Percentiles rank a stretch among this genome's conserved stretches.
phyloP scores from a whole-genome alignment of 352 stramenopile genomes.

The Phytophthora multivora region DNA sequence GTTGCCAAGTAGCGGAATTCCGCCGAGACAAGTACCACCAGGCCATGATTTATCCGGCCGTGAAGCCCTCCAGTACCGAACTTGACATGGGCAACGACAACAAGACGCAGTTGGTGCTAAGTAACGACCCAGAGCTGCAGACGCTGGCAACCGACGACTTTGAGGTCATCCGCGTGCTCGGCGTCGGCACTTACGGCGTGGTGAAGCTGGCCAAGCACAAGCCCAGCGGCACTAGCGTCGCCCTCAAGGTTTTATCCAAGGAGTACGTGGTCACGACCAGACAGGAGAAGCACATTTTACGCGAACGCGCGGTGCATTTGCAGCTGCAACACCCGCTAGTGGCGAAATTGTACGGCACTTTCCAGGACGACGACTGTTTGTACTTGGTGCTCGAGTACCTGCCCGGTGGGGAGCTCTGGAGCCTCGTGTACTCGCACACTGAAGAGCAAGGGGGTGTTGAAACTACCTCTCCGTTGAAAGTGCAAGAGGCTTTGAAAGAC shows the following conservation, averaged over 20 bases:
- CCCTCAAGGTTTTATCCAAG: conserved; percentile 80
- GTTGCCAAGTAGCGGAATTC: conserved; percentile 32
- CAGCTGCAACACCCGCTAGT: conserved; percentile 74
- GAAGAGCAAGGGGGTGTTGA: conserved; percentile 21
- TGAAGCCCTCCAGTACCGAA: conserved; percentile 8
- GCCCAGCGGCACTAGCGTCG: conserved; percentile 60
- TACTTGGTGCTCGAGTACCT: conserved; percentile 86
- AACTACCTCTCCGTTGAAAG: conserved; percentile 7
- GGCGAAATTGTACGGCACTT: conserved; percentile 71
- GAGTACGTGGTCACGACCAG: conserved; percentile 74
- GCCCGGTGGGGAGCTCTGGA: conserved; percentile 81
- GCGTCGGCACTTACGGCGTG: conserved; percentile 77
- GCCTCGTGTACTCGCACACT: conserved; percentile 60
- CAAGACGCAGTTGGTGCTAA: conserved; percentile 10
- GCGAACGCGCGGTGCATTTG: conserved; percentile 72
- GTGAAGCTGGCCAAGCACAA: conserved; percentile 80
- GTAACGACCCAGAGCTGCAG: conserved; percentile 45
- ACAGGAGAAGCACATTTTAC: conserved; percentile 80
- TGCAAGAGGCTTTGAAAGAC: conserved; percentile 10
- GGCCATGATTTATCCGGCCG: conserved; percentile 21
- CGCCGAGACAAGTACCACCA: conserved; percentile 10
- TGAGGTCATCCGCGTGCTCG: conserved; percentile 72
- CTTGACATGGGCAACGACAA: conserved; percentile 19
- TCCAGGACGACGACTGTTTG: conserved; percentile 83
- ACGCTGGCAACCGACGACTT: conserved; percentile 57